phyloP scores from a whole-genome alignment of 257 asterid species.

The Solanum chmielewskii region DNA sequence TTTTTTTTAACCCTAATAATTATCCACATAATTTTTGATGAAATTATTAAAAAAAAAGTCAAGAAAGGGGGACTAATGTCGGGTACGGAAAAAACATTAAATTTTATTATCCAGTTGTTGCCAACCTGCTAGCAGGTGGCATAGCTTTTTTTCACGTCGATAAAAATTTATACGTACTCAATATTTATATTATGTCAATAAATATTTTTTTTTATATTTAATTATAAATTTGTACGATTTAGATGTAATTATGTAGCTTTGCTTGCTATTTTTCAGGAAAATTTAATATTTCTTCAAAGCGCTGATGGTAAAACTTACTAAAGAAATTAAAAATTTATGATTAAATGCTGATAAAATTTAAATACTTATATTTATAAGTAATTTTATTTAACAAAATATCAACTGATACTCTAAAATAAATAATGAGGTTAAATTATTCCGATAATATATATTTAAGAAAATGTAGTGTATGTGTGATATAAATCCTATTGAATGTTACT shows the following conservation, averaged over 20 bases:
- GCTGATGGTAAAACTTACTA: too few species aligned
- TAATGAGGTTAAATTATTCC: not conserved
- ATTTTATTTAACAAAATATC: not conserved
- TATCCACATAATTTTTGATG: not conserved
- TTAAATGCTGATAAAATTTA: not conserved
- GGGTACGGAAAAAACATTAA: not conserved
- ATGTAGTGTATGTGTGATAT: not conserved
- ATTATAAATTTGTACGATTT: not conserved
- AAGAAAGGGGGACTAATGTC: not conserved
- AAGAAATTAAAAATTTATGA: too few species aligned
- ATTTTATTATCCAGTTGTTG: conserved; percentile 1
- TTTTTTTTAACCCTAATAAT: not conserved
- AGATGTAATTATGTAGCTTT: too few species aligned
- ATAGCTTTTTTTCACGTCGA: not conserved
- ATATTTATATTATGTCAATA: not conserved
- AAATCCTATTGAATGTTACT: not conserved
- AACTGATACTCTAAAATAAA: not conserved
- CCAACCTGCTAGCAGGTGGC: not conserved
- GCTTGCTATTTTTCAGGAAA: not conserved
- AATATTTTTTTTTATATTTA: not conserved
- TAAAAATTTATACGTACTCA: not conserved
- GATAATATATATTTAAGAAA: too few species aligned
- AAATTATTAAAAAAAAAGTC: not conserved
- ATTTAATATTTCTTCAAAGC: too few species aligned
- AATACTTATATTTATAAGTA: not conserved